These are phyloP conservation scores for Metschnikowia lachancei DNA, from an alignment of 805 yeast genomes.

Conservation along the genomic window DNA sequence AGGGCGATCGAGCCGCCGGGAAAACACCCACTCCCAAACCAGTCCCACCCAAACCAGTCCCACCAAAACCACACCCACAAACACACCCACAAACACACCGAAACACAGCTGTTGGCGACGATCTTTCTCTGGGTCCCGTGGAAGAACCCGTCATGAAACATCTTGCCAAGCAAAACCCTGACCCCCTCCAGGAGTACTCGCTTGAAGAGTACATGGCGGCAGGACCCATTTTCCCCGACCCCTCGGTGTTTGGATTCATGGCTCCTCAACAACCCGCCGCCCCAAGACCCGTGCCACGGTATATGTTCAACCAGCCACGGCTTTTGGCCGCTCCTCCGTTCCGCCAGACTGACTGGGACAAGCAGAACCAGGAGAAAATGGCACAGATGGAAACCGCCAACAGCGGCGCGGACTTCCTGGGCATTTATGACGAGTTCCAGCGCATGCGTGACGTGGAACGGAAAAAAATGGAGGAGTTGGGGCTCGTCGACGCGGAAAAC, in stretches of 20 bases:
- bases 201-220: slow-evolving; percentile 16
- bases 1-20: too few relatives aligned
- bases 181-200: slow-evolving; percentile 3
- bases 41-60: too few relatives aligned
- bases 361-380: slow-evolving; percentile 65
- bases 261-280: slow-evolving; percentile 5
- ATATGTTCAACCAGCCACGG: slow-evolving; percentile 36
- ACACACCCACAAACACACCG: too few relatives aligned
- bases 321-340: slow-evolving; percentile 34
- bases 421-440: slow-evolving; percentile 72
- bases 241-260: slow-evolving; percentile 32
- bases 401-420: slow-evolving; percentile 57
- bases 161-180: slow-evolving; percentile 1
- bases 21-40: too few relatives aligned
- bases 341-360: slow-evolving; percentile 62
- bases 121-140: too few relatives aligned
- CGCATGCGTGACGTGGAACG: slow-evolving; percentile 74
- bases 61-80: too few relatives aligned
- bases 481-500: slow-evolving; percentile 85
- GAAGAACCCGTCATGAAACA: neutral
- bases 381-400: slow-evolving; percentile 44
- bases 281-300: slow-evolving; percentile 36
- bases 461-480: slow-evolving; percentile 69
- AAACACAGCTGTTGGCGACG: too few relatives aligned
- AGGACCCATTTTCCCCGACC: slow-evolving; percentile 32